Percentiles rank a stretch among this genome's conserved stretches.
Conservation (phyloP, 1,284 basidiomycete species). For the Ganoderma lingzhi region DNA sequence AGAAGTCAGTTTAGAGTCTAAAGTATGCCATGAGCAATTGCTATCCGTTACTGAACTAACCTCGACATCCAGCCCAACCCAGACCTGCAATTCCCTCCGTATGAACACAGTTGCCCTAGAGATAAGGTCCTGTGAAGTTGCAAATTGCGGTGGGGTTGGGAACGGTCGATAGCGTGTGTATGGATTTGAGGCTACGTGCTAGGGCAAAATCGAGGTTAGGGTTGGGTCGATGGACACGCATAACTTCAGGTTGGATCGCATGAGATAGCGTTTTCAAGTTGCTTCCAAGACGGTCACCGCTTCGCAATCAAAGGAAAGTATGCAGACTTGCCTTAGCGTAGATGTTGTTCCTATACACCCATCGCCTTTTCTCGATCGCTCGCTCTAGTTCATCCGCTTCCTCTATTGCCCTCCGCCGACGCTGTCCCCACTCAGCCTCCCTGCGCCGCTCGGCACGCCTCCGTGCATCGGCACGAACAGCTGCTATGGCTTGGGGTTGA, state of each 20-base stretch:
- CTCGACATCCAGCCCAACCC: conserved; percentile 86
- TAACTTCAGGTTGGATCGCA: conserved; percentile 4
- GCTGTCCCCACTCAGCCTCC: conserved; percentile 62
- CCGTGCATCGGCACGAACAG: conserved; percentile 38
- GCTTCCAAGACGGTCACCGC: neutral
- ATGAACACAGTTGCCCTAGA: conserved; percentile 81
- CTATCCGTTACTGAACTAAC: conserved; percentile 48
- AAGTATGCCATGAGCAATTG: neutral
- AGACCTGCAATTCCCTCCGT: conserved; percentile 85
- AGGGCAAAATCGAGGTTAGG: conserved; percentile 21
- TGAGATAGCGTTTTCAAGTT: neutral
- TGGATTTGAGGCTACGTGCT: conserved; percentile 89
- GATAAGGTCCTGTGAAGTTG: conserved; percentile 75
- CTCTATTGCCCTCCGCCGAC: conserved; percentile 52
- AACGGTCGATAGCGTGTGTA: conserved; percentile 85
- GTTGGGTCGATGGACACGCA: conserved; percentile 5
- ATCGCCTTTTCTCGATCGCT: conserved; percentile 62
- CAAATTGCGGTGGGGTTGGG: conserved; percentile 82
- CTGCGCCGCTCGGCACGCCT: conserved; percentile 47
- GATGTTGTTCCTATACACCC: conserved; percentile 77
- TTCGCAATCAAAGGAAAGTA: neutral
- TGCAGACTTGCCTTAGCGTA: conserved; percentile 77
- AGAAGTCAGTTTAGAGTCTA: conserved; percentile 15
- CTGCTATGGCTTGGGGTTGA: conserved; percentile 45
- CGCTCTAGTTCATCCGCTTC: conserved; percentile 70